phyloP scores from a whole-genome alignment of 2,329 filamentous ascomycete species.

The Cercospora citrullina region DNA sequence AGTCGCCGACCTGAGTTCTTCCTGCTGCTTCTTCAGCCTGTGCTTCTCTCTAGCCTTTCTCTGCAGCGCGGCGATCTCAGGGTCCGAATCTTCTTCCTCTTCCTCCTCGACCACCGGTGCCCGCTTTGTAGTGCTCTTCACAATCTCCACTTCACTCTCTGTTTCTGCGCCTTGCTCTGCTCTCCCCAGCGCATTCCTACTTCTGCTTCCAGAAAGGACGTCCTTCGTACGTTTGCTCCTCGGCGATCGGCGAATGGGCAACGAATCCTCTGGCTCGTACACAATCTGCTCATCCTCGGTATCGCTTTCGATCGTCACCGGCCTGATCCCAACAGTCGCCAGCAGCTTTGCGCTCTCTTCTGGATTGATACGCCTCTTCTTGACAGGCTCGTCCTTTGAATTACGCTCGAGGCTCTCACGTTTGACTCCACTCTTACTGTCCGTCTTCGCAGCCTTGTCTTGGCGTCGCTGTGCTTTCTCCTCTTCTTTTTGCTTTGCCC shows the following conservation, averaged over 20 bases:
- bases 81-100: conserved; percentile 43
- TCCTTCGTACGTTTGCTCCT: conserved; percentile 22
- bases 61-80: conserved; percentile 46
- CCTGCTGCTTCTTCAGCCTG: conserved; percentile 16
- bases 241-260: conserved; percentile 19
- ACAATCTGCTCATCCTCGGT: conserved; percentile 20
- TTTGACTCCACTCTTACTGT: conserved; percentile 33
- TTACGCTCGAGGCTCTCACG: conserved; percentile 31
- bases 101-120: conserved; percentile 3
- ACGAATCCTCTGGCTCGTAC: conserved; percentile 8
- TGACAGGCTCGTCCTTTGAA: conserved; percentile 18
- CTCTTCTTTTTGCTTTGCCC: conserved; percentile 35
- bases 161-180: conserved; percentile 17
- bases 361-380: conserved; percentile 34
- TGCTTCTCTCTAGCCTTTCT: conserved; percentile 44
- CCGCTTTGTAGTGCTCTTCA: background rate
- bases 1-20: conserved; percentile 17
- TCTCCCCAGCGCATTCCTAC: conserved; percentile 5
- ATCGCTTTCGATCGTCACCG: conserved; percentile 16
- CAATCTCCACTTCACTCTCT: conserved; percentile 25
- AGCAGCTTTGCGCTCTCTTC: conserved; percentile 32
- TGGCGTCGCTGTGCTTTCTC: conserved; percentile 33
- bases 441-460: conserved; percentile 35
- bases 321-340: conserved; percentile 21
- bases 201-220: conserved; percentile 7